Conservation (phyloP, 192 early-diverging fungal genomes). For the Backusella circina region DNA sequence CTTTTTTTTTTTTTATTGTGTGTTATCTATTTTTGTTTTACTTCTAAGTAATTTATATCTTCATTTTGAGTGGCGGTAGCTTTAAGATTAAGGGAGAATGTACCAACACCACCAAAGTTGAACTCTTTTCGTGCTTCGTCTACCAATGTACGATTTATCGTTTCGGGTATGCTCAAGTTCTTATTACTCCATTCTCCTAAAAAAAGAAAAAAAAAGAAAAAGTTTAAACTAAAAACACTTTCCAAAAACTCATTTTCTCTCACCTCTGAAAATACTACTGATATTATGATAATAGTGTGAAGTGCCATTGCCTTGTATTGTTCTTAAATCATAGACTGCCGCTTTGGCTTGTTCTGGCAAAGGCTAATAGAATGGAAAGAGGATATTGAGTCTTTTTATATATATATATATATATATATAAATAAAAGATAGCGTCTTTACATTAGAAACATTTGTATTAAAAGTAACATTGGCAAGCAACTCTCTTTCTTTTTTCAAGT, state of each 20-base stretch:
- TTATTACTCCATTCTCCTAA: constrained; percentile 26
- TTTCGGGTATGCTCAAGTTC: constrained; percentile 8
- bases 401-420: too few species aligned
- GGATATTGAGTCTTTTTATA: background rate
- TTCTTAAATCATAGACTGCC: constrained; percentile 18
- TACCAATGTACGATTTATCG: constrained; percentile 10
- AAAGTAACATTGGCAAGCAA: constrained; percentile 40
- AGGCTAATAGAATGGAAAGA: constrained; percentile 25
- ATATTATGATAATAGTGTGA: constrained; percentile 50
- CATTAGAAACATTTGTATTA: constrained; percentile 40
- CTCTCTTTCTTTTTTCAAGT: constrained; percentile 33
- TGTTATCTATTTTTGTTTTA: background rate
- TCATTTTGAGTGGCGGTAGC: constrained; percentile 36
- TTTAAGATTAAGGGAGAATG: constrained; percentile 33
- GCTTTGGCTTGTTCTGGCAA: constrained; percentile 17
- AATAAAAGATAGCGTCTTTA: too few species aligned
- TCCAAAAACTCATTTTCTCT: background rate
- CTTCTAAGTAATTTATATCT: constrained; percentile 43
- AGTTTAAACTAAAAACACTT: constrained; percentile 16
- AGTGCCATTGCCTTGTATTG: constrained; percentile 2
- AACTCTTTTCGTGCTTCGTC: constrained; percentile 20
- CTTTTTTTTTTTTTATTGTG: background rate
- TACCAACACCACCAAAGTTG: constrained; percentile 16
- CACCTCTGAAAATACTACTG: constrained; percentile 49
- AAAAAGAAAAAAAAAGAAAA: constrained; percentile 8